A percentile compares a stretch with the other conserved stretches of the same genome.
Conservation (phyloP, 78 protist genomes). For the Anaeramoeba flamelloides region DNA sequence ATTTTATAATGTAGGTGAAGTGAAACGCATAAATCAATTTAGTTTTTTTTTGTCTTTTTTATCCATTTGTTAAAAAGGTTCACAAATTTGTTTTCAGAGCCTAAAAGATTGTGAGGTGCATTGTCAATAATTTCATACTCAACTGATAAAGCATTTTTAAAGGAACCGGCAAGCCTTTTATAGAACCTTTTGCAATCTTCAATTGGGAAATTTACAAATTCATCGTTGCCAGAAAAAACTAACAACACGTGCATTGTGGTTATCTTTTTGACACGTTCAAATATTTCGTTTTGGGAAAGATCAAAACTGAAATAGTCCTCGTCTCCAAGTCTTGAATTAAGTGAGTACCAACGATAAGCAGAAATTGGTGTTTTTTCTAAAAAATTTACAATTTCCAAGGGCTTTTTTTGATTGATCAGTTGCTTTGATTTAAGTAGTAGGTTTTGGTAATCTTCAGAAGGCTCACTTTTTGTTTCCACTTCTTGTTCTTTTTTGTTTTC, state of each 20-base stretch:
- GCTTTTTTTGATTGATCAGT: too few relatives aligned
- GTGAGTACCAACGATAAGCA: not conserved
- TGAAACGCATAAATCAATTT: too few relatives aligned
- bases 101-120: not conserved
- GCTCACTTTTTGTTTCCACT: too few relatives aligned
- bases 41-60: too few relatives aligned
- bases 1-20: too few relatives aligned
- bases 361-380: not conserved
- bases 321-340: not conserved
- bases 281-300: not conserved
- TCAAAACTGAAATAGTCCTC: not conserved
- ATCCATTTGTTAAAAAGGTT: not conserved
- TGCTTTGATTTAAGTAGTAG: too few relatives aligned
- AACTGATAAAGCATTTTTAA: not conserved
- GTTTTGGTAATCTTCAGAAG: too few relatives aligned
- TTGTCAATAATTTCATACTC: not conserved
- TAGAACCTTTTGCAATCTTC: too few relatives aligned
- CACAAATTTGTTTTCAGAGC: not conserved
- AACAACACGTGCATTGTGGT: not conserved
- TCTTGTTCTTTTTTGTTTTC: too few relatives aligned
- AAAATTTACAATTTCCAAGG: too few relatives aligned
- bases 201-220: not conserved
- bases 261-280: not conserved
- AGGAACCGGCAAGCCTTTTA: not conserved
- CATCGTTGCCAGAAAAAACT: not conserved